These are phyloP conservation scores for Lichtheimia ornata DNA, from an alignment of 371 early-diverging fungal species.

Conservation along the genomic window DNA sequence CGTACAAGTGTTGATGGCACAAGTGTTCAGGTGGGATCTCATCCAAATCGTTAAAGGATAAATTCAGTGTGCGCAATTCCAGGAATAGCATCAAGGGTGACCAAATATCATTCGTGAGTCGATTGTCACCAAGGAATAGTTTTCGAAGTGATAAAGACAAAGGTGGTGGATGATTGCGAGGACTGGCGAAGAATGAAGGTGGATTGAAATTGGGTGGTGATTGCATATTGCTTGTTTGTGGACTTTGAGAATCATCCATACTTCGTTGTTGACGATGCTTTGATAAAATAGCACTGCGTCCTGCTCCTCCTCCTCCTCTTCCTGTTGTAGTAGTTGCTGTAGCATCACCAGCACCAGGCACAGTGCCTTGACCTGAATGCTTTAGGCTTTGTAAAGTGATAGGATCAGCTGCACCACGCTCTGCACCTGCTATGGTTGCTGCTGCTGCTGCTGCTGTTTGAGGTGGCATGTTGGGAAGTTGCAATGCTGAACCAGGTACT, in stretches of 20 bases:
- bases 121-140: constrained; percentile 81
- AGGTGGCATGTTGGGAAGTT: constrained; percentile 11
- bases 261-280: neutral
- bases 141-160: constrained; percentile 61
- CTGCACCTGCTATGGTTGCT: neutral
- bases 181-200: constrained; percentile 51
- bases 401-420: constrained; percentile 7
- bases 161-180: constrained; percentile 61
- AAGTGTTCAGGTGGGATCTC: constrained; percentile 71
- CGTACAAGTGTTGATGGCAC: constrained; percentile 56
- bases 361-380: constrained; percentile 30
- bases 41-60: constrained; percentile 82
- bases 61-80: constrained; percentile 75
- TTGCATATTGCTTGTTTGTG: constrained; percentile 2
- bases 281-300: no score
- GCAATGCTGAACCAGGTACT: constrained; percentile 18
- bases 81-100: constrained; percentile 70
- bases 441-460: neutral
- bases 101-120: constrained; percentile 77
- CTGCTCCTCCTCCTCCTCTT: no score
- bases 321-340: no score
- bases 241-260: neutral
- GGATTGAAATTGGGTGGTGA: constrained; percentile 50
- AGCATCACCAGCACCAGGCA: constrained; percentile 1
- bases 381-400: neutral